These are phyloP conservation scores for Candida suzukii DNA, from an alignment of 805 yeast species.

Conservation along the genomic window DNA sequence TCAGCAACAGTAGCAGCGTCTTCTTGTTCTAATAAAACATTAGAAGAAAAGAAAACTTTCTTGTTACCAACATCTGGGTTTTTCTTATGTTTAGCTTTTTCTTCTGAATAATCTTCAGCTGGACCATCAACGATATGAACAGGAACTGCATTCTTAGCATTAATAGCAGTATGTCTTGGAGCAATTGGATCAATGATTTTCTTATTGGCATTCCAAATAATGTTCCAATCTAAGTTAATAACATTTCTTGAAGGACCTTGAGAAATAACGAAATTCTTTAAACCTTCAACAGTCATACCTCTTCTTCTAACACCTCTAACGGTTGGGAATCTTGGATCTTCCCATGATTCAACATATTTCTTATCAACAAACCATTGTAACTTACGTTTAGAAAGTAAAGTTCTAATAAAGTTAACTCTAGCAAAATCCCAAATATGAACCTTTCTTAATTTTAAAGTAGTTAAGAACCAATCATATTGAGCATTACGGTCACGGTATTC, in stretches of 20 bases:
- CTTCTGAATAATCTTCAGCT: conserved; percentile 50
- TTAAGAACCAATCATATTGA: conserved; percentile 94
- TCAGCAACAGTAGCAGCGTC: conserved; percentile 65
- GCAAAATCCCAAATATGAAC: conserved; percentile 98
- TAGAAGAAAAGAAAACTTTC: conserved; percentile 59
- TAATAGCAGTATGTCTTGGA: conserved; percentile 88
- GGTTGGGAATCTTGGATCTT: conserved; percentile 99
- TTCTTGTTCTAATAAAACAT: conserved; percentile 74
- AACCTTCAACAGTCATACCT: conserved; percentile 99
- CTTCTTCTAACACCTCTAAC: conserved; percentile 99
- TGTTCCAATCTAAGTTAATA: conserved; percentile 94
- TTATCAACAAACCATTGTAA: conserved; percentile 99
- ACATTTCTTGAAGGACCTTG: conserved; percentile 99
- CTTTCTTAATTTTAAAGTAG: conserved; percentile 74
- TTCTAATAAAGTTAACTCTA: conserved; percentile 93
- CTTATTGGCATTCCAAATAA: conserved; percentile 97
- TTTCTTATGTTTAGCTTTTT: conserved; percentile 91
- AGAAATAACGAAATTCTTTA: conserved; percentile 84
- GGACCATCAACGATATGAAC: conserved; percentile 69
- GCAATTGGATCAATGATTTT: conserved; percentile 96
- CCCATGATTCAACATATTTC: conserved; percentile 86
- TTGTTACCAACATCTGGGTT: conserved; percentile 86
- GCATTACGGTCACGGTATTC: conserved; percentile 99
- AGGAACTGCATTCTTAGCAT: conserved; percentile 55
- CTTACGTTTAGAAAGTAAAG: conserved; percentile 93